Conservation (phyloP, 192 early-diverging fungal genomes). For the Powellomyces hirtus region DNA sequence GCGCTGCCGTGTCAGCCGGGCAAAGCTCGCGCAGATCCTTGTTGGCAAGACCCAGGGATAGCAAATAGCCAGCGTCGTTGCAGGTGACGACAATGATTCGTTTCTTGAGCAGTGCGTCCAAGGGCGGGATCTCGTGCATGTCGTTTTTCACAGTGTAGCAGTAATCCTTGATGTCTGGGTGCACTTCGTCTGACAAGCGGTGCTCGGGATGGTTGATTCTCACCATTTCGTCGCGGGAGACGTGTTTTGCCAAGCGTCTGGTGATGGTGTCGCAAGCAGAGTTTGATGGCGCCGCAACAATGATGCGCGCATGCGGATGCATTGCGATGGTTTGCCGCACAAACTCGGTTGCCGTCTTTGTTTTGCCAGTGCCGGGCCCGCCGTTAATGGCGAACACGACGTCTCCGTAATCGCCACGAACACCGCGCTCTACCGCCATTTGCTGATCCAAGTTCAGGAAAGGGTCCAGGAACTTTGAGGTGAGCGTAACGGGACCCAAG, state of each 20-base stretch:
- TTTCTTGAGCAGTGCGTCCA: constrained; percentile 32
- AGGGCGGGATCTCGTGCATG: no score
- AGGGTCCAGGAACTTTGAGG: constrained; percentile 5
- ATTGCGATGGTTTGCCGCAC: constrained; percentile 43
- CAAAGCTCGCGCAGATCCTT: background rate
- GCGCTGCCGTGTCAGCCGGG: background rate
- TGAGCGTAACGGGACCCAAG: background rate
- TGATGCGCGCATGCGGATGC: constrained; percentile 39
- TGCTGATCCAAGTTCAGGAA: constrained; percentile 23
- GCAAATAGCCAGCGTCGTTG: constrained; percentile 45
- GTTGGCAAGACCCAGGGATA: background rate
- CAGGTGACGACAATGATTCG: constrained; percentile 56
- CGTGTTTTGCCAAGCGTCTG: constrained; percentile 38
- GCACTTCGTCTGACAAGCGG: constrained; percentile 44
- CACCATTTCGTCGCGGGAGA: constrained; percentile 37
- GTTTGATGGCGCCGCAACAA: constrained; percentile 55
- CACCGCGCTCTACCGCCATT: constrained; percentile 25
- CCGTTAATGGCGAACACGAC: constrained; percentile 34
- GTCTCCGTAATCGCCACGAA: constrained; percentile 27
- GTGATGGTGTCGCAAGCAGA: constrained; percentile 55
- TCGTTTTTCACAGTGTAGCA: constrained; percentile 26
- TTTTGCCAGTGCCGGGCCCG: constrained; percentile 55
- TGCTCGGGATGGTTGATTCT: constrained; percentile 42
- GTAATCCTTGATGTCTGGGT: constrained; percentile 40
- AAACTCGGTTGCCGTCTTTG: constrained; percentile 50